Percentiles rank a stretch among this genome's conserved stretches.
phyloP scores from a whole-genome alignment of 257 asterid species.

The Solanum virginianum region DNA sequence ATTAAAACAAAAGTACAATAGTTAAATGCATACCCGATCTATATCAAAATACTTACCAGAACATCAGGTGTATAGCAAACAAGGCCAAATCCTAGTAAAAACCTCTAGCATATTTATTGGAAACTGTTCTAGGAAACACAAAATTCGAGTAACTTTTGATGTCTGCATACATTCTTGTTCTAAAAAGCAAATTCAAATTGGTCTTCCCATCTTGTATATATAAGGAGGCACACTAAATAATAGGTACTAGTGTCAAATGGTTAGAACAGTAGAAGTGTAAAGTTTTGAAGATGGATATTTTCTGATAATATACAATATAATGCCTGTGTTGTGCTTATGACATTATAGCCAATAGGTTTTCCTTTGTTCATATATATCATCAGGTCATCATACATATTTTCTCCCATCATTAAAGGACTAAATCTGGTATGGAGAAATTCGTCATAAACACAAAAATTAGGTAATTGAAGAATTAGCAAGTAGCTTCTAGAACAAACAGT shows the following conservation, averaged over 20 bases:
- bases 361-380: neutral
- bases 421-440: neutral
- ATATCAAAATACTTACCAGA: too few relatives aligned
- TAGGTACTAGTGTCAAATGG: too few relatives aligned
- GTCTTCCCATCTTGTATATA: neutral
- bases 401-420: neutral
- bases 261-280: neutral
- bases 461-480: neutral
- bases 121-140: neutral
- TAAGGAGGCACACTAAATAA: neutral
- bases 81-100: neutral
- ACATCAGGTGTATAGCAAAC: too few relatives aligned
- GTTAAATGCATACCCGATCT: too few relatives aligned
- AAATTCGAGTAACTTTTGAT: neutral
- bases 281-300: neutral
- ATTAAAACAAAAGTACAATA: too few relatives aligned
- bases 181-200: neutral
- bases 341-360: neutral
- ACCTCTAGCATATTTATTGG: neutral
- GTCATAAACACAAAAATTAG: neutral
- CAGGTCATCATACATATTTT: neutral
- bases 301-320: neutral
- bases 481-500: neutral
- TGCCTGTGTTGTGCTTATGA: too few relatives aligned
- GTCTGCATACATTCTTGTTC: neutral